A percentile compares a stretch with the other conserved stretches of the same genome.
phyloP scores from a whole-genome alignment of 192 early-diverging fungal genomes.

The Haplosporangium gracile region DNA sequence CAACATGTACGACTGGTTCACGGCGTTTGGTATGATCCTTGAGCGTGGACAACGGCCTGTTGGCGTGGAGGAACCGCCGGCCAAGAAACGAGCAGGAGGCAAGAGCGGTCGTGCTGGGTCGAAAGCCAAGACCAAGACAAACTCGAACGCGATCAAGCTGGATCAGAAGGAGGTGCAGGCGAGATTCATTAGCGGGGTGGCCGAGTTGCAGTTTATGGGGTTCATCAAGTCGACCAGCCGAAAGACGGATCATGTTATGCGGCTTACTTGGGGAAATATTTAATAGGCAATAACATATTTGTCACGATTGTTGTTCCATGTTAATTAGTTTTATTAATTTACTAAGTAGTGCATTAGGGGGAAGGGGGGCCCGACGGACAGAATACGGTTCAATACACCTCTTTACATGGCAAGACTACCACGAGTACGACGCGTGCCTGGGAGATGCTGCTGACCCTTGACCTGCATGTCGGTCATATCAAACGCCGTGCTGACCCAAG shows the following conservation, averaged over 20 bases:
- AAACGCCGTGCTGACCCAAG: conserved; percentile 51
- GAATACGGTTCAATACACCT: too few relatives aligned
- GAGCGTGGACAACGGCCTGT: conserved; percentile 58
- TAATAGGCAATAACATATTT: background rate
- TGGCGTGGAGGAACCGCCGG: background rate
- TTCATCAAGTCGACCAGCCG: conserved; percentile 90
- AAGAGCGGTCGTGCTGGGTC: background rate
- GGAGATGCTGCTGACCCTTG: conserved; percentile 3
- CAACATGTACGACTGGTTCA: conserved; percentile 94
- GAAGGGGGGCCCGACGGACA: too few relatives aligned
- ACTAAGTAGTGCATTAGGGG: background rate
- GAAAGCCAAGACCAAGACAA: conserved; percentile 9
- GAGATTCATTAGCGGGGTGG: conserved; percentile 87
- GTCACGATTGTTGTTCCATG: background rate
- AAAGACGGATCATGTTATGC: conserved; percentile 94
- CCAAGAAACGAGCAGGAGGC: conserved; percentile 18
- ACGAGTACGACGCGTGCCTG: conserved; percentile 34
- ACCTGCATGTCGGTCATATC: conserved; percentile 16
- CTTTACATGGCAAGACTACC: conserved; percentile 45
- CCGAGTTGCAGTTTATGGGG: conserved; percentile 90
- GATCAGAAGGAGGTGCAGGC: conserved; percentile 64
- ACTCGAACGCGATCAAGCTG: background rate
- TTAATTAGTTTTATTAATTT: background rate
- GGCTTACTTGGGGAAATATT: conserved; percentile 81
- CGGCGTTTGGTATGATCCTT: conserved; percentile 85